phyloP scores from a whole-genome alignment of 1,284 basidiomycete genomes.

The Microbotryum lychnidis-dioicae region DNA sequence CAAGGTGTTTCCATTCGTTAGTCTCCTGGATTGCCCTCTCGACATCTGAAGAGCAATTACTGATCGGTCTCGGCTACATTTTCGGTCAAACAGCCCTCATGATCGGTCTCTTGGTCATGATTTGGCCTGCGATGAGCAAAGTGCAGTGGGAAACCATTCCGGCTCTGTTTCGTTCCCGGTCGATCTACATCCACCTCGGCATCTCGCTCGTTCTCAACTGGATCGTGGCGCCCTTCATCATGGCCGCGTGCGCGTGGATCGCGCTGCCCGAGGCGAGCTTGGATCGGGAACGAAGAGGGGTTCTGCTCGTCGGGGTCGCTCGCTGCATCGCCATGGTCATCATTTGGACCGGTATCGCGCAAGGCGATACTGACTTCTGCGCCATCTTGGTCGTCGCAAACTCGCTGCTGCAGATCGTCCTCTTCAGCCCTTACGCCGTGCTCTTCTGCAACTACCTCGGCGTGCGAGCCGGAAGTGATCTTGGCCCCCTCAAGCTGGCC shows the following conservation, averaged over 20 bases:
- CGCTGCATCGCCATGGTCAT: slow-evolving; percentile 44
- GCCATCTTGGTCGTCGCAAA: slow-evolving; percentile 56
- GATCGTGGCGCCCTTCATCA: slow-evolving; percentile 57
- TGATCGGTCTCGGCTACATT: too few species aligned
- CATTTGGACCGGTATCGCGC: slow-evolving; percentile 73
- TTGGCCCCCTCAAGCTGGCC: slow-evolving; percentile 47
- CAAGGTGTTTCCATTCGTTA: too few species aligned
- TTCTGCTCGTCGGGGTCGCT: slow-evolving; percentile 56
- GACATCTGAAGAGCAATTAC: too few species aligned
- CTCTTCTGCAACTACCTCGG: slow-evolving; percentile 70
- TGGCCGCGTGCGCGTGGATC: slow-evolving; percentile 77
- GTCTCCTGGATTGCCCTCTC: too few species aligned
- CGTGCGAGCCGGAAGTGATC: slow-evolving; percentile 38
- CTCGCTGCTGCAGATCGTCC: slow-evolving; percentile 54
- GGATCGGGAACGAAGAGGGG: slow-evolving; percentile 45
- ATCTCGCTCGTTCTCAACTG: slow-evolving; percentile 71
- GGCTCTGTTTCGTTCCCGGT: too few species aligned
- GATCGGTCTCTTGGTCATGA: too few species aligned
- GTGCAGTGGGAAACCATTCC: too few species aligned
- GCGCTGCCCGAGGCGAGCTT: slow-evolving; percentile 61
- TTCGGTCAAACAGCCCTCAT: too few species aligned
- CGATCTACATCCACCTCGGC: slow-evolving; percentile 60
- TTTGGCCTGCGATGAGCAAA: too few species aligned
- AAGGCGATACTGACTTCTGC: slow-evolving; percentile 63
- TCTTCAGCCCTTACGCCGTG: slow-evolving; percentile 67